A percentile compares a stretch with the other conserved stretches of the same genome.
Conservation (phyloP, 2,329 filamentous ascomycete genomes). For the Alternaria viburni region DNA sequence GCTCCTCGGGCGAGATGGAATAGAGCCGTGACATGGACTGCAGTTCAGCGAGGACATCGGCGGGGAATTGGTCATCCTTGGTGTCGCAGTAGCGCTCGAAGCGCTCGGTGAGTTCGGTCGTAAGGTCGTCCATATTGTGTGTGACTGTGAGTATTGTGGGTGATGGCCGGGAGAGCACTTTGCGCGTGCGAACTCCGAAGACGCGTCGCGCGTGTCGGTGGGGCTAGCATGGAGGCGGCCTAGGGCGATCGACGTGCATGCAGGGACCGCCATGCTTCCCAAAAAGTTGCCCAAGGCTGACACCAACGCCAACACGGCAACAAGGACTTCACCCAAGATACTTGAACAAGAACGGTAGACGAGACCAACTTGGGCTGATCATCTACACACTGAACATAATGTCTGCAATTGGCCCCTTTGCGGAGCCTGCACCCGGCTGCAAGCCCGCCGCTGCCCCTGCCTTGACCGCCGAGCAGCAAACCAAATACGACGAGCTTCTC, state of each 20-base stretch:
- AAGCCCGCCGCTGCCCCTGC: conserved; percentile 63
- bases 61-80: conserved; percentile 63
- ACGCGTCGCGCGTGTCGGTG: conserved; percentile 40
- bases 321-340: background rate
- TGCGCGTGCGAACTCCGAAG: conserved; percentile 20
- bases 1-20: conserved; percentile 78
- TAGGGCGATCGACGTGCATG: conserved; percentile 23
- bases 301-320: background rate
- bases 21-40: conserved; percentile 86
- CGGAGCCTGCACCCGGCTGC: conserved; percentile 54
- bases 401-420: conserved; percentile 42
- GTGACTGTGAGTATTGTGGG: conserved; percentile 7
- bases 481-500: conserved; percentile 82
- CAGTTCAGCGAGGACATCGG: conserved; percentile 81
- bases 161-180: conserved; percentile 5
- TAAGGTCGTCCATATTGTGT: conserved; percentile 57
- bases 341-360: background rate
- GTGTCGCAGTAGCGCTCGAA: conserved; percentile 67
- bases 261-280: conserved; percentile 19
- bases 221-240: conserved; percentile 19
- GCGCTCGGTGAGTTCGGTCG: conserved; percentile 62
- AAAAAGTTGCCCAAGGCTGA: conserved; percentile 18
- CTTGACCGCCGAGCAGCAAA: conserved; percentile 77
- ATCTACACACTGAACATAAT: conserved; percentile 11
- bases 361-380: background rate